Base-by-base conservation (phyloP, 129 eudicot species). In the Flaveria robusta region DNA sequence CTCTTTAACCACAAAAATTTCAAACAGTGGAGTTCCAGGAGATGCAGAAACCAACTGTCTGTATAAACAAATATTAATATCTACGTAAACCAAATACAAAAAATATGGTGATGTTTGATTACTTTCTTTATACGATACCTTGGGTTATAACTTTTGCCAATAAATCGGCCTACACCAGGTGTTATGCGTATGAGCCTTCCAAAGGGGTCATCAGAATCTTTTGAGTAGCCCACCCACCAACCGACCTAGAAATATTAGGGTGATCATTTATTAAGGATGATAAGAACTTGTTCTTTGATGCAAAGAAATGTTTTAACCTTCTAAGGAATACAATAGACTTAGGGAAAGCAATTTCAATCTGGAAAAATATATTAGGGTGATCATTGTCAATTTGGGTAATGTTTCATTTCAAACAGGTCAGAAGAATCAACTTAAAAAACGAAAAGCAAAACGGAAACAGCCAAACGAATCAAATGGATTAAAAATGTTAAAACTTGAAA, bases 221-320 rank as follows among this genome's bases (percentile, higher is more conserved):
- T 91, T 37, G 96, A 88, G 85, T 77, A 89, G 23, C 97, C 99
- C 60, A 91, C 96, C 99, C 99, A 95, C 99, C 99, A 95, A 60
- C 99, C 99, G 67, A 89, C 93, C 99, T 95, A 86, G 20, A 84
- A 52, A 22, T 42, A 74, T 67, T 12, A 50, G 20, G 42, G 79
- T 74, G 42, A 80, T 23, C 68, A 74, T 45, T 3, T 23, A 50
- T 8, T 41, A 71, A 70, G 66, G 67, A 64, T 42, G 41, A 56
- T 42, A 12, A 23, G 42, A 43, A 23, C 60, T 54, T 39, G 15
- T 56, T 68, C 46, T 51, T 45, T 20, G 19, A 58, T 27, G 13
- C 10, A 23, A 67, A 19, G 9, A 24, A 63, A 34, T 34, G 39
- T 34, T 34, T 34, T 7, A 31, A 6, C 1, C n/a, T 23, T 59